Evolutionary conservation across 805 yeast species (phyloP).

Genomic region (Metahyphopichia silvanorum): DNA sequence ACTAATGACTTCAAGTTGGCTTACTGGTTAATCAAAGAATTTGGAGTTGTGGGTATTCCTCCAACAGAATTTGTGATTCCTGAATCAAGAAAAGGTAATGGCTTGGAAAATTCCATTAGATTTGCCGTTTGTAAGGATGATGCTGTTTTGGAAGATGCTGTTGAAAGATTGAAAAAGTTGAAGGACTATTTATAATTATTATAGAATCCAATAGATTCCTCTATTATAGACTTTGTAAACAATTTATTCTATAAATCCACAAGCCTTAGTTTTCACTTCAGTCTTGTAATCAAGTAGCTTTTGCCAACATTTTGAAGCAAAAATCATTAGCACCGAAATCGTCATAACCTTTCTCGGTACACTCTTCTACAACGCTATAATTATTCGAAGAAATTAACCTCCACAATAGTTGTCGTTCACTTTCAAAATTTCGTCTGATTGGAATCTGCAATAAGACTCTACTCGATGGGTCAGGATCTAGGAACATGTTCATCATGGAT

Average conservation of each 20-base stretch:
- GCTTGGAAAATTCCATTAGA: constrained; percentile 81
- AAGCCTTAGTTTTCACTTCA: too few species aligned
- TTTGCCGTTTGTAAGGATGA: constrained; percentile 97
- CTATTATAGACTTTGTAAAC: background rate
- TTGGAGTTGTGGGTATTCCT: constrained; percentile 95
- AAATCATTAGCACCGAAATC: constrained; percentile 79
- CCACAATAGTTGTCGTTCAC: constrained; percentile 65
- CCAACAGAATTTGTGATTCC: constrained; percentile 90
- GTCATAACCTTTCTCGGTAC: constrained; percentile 65
- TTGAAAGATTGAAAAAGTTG: constrained; percentile 64
- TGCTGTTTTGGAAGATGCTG: constrained; percentile 75
- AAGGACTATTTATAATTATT: constrained; percentile 48
- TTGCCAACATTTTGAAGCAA: constrained; percentile 37
- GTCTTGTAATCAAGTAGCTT: background rate
- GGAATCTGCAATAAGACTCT: constrained; percentile 74
- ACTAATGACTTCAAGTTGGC: constrained; percentile 88
- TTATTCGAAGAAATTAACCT: constrained; percentile 37
- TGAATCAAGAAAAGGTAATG: constrained; percentile 55
- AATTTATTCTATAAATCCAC: too few species aligned
- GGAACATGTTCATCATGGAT: constrained; percentile 51
- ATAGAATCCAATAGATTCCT: too few species aligned
- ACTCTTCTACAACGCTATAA: constrained; percentile 32
- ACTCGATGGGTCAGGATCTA: constrained; percentile 26
- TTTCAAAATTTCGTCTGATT: constrained; percentile 59
- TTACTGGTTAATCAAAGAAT: constrained; percentile 86